These are phyloP conservation scores for Apiotrichum veenhuisii DNA, from an alignment of 1,284 basidiomycete genomes.

Conservation along the genomic window DNA sequence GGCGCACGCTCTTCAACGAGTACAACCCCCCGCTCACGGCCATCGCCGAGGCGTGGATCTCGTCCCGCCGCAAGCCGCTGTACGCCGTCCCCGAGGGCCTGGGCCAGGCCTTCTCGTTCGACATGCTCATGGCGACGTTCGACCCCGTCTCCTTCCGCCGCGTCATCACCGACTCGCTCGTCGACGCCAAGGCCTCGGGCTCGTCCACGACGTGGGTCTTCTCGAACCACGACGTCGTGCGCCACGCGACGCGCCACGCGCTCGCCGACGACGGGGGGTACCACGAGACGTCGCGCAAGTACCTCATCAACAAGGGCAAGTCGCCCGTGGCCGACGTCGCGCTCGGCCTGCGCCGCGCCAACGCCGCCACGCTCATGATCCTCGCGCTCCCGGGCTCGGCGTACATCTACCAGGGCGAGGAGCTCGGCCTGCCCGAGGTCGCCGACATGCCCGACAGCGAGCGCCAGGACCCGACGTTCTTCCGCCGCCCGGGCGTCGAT, in stretches of 20 bases:
- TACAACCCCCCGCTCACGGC: conserved; percentile 43
- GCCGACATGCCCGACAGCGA: conserved; percentile 29
- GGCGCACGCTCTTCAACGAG: conserved; percentile 44
- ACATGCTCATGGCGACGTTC: conserved; percentile 39
- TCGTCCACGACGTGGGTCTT: conserved; percentile 42
- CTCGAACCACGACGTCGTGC: conserved; percentile 41
- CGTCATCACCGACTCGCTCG: conserved; percentile 28
- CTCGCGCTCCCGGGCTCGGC: conserved; percentile 41
- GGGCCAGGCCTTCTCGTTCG: conserved; percentile 45
- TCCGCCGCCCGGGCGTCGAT: conserved; percentile 30
- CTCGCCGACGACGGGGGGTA: conserved; percentile 22
- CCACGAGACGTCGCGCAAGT: conserved; percentile 20
- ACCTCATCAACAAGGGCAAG: conserved; percentile 20
- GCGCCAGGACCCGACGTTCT: conserved; percentile 42
- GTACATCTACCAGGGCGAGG: conserved; percentile 46
- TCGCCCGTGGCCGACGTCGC: conserved; percentile 20
- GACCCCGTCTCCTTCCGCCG: conserved; percentile 20
- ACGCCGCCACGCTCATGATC: conserved; percentile 37
- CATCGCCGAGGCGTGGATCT: conserved; percentile 45
- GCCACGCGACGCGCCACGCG: conserved; percentile 40
- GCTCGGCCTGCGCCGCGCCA: conserved; percentile 30
- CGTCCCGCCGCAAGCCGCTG: conserved; percentile 31
- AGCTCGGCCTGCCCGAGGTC: conserved; percentile 42
- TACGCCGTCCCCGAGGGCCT: conserved; percentile 35
- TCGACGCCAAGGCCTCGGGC: conserved; percentile 21